Conservation (phyloP, 257 asterid species). For the Henckelia pumila region DNA sequence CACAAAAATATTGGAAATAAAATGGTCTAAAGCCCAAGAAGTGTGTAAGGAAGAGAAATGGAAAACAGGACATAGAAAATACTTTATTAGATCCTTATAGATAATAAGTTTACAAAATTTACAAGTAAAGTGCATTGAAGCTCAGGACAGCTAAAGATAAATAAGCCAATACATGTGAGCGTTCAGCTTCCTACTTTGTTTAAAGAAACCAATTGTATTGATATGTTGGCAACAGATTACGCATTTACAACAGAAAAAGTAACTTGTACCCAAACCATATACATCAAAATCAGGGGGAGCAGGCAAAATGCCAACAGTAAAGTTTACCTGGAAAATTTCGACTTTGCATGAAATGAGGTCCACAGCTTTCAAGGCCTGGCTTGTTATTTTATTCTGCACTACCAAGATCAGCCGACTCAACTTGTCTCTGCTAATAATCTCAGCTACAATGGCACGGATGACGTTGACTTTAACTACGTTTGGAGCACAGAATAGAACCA, state of each 20-base stretch:
- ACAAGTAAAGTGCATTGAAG: neutral
- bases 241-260: neutral
- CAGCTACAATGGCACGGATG: conserved; percentile 46
- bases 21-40: neutral
- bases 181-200: neutral
- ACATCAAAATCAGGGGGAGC: neutral
- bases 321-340: conserved; percentile 69
- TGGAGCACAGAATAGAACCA: conserved; percentile 56
- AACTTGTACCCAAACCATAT: neutral
- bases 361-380: conserved; percentile 64
- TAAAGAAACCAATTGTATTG: neutral
- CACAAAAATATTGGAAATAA: neutral
- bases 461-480: conserved; percentile 46
- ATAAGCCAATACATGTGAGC: neutral
- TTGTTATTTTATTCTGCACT: conserved; percentile 57
- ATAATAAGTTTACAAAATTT: neutral
- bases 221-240: neutral
- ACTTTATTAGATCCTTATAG: neutral
- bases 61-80: neutral
- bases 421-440: conserved; percentile 42
- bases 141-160: neutral
- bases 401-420: conserved; percentile 58
- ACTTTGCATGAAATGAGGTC: conserved; percentile 58
- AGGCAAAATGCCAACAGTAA: conserved; percentile 1
- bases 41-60: neutral